phyloP scores from a whole-genome alignment of 169 alveolate genomes.

The Eimeria praecox region DNA sequence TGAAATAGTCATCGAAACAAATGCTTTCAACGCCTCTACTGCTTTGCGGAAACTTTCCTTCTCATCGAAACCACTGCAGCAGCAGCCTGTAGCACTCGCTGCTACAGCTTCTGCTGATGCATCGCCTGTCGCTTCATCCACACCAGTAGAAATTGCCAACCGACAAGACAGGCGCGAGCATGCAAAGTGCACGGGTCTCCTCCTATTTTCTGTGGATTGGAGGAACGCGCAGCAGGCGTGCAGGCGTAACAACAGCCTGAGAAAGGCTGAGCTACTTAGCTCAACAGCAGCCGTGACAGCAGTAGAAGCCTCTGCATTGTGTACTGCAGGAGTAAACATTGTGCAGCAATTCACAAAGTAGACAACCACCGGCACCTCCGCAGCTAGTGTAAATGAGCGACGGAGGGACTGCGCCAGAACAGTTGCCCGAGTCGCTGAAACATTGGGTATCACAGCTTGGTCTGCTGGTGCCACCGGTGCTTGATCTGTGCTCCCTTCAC shows the following conservation, averaged over 20 bases:
- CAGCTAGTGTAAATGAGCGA: slow-evolving; percentile 37
- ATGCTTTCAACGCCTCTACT: slow-evolving; percentile 18
- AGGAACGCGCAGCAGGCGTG: slow-evolving; percentile 23
- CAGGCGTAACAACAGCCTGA: slow-evolving; percentile 19
- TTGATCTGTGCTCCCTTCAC: background rate
- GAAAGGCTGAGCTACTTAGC: slow-evolving; percentile 13
- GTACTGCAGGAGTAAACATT: slow-evolving; percentile 8
- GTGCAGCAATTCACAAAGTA: slow-evolving; percentile 66
- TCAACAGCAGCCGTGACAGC: background rate
- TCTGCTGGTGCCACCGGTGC: background rate
- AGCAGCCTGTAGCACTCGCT: slow-evolving; percentile 48
- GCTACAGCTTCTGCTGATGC: background rate
- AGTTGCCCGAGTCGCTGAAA: slow-evolving; percentile 23
- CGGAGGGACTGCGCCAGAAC: slow-evolving; percentile 57
- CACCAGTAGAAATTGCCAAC: background rate
- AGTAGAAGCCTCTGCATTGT: background rate
- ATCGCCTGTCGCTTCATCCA: background rate
- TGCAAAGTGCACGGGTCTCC: slow-evolving; percentile 2
- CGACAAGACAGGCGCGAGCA: slow-evolving; percentile 57
- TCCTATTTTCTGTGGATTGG: background rate
- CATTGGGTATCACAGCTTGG: background rate
- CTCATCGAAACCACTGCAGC: slow-evolving; percentile 50
- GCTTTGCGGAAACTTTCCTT: slow-evolving; percentile 44
- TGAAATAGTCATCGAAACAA: background rate
- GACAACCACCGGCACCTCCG: slow-evolving; percentile 29